Evolutionary conservation across 2,329 filamentous ascomycete genomes (phyloP), one percentile per base, ranked within the genome.

Genomic region (Cladosporium phlei): DNA sequence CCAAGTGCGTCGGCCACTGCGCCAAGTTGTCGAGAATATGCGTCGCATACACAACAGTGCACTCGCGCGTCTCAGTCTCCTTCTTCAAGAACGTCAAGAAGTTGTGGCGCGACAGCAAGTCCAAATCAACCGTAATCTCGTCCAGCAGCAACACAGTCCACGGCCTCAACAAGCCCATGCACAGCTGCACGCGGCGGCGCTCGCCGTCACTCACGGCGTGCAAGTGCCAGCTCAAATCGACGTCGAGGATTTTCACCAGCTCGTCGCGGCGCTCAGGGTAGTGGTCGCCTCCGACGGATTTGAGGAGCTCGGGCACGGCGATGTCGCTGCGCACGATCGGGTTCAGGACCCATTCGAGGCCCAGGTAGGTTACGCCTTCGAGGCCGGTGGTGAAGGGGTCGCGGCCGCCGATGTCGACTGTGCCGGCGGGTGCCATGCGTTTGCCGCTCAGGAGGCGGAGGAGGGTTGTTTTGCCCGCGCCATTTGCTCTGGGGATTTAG

Each of bases 341-440:
- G 73, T 97, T 97, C 8, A 98, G 79, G 3, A 97, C 93, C 93
- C 93, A 98, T 74, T 98, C 93, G 0, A 96, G 80, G 1, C 93
- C 93, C 6, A 98, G 85, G 68, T 98, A 98, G 17, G 91, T 97
- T 24, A 98, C 91, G 52, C 93, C 93, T 69, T 95, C 87, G 21
- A 96, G 80, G 9, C 84, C 82, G 27, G 89, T 79, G 66, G 88
- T 86, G 79, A 98, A 98, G 7, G 93, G 93, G 68, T 98, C 93
- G 38, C 88, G 80, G 53, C 86, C 88, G 38, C 80, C 85, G 52
- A 98, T 83, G 59, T 72, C 73, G 65, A 98, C 86, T 54, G 83
- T 82, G 62, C 78, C 73, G 44, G 73, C 71, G 0, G 93, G 91
- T 1, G 91, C 86, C 60, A 98, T 86, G 47, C 90, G 88, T 74